Conservation (phyloP, 2,329 filamentous ascomycete species). For the Diaporthe ampelina region DNA sequence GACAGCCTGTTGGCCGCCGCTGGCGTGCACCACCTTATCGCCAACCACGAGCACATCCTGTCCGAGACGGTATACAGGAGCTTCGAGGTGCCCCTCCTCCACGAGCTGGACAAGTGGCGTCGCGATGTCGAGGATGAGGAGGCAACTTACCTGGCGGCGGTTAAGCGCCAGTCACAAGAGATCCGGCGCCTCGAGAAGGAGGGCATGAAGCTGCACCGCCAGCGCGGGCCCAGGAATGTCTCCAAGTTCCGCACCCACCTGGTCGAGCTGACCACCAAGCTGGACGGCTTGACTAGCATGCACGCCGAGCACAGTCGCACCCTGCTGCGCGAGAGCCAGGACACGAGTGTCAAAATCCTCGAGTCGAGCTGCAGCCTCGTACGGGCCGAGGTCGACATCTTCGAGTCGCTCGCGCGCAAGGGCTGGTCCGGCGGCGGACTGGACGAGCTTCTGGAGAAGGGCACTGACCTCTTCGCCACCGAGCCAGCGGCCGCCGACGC, state of each 20-base stretch:
- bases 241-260: slow-evolving; percentile 73
- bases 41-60: slow-evolving; percentile 79
- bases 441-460: slow-evolving; percentile 75
- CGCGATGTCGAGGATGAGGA: slow-evolving; percentile 75
- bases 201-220: slow-evolving; percentile 71
- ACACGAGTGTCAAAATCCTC: slow-evolving; percentile 72
- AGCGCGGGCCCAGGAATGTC: slow-evolving; percentile 72
- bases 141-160: slow-evolving; percentile 69
- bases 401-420: slow-evolving; percentile 75
- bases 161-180: slow-evolving; percentile 69
- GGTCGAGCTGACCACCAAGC: slow-evolving; percentile 71
- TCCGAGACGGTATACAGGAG: slow-evolving; percentile 77
- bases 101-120: slow-evolving; percentile 77
- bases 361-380: slow-evolving; percentile 76
- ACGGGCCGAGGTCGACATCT: slow-evolving; percentile 78
- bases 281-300: slow-evolving; percentile 73
- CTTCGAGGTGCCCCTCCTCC: slow-evolving; percentile 78
- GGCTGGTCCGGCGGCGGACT: slow-evolving; percentile 77
- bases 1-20: slow-evolving; percentile 73
- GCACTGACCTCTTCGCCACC: slow-evolving; percentile 69
- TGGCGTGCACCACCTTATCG: slow-evolving; percentile 76
- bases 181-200: slow-evolving; percentile 76
- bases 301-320: slow-evolving; percentile 73
- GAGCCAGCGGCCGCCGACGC: slow-evolving; percentile 50
- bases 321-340: slow-evolving; percentile 73